Percentiles rank a stretch among this genome's conserved stretches.
These are phyloP conservation scores for Lenzites betulinus DNA, from an alignment of 768 basidiomycete genomes.

Conservation along the genomic window DNA sequence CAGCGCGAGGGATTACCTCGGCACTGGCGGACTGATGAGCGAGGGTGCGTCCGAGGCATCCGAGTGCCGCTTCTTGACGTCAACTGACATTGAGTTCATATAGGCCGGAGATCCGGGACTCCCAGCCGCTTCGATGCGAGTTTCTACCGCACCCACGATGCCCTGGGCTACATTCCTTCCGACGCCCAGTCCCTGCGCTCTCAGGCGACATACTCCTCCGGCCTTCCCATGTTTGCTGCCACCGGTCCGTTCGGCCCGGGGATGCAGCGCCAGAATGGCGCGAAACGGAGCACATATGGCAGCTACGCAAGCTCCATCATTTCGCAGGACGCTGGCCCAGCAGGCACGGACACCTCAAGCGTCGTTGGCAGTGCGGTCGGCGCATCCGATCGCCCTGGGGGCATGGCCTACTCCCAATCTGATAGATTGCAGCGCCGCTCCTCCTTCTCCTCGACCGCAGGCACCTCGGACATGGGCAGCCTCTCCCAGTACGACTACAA, in stretches of 20 bases:
- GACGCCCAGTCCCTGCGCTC: slow-evolving; percentile 96
- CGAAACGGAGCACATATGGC: slow-evolving; percentile 76
- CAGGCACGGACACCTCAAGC: slow-evolving; percentile 58
- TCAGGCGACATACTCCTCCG: slow-evolving; percentile 94
- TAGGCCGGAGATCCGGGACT: slow-evolving; percentile 77
- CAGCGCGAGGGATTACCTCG: slow-evolving; percentile 78
- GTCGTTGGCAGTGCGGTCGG: slow-evolving; percentile 56
- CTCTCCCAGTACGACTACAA: slow-evolving; percentile 81
- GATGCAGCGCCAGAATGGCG: slow-evolving; percentile 61
- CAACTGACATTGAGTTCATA: slow-evolving; percentile 19
- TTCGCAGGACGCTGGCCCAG: slow-evolving; percentile 84
- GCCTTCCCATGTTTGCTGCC: slow-evolving; percentile 78
- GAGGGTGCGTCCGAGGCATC: slow-evolving; percentile 48
- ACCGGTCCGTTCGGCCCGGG: slow-evolving; percentile 71
- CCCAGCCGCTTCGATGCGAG: slow-evolving; percentile 94
- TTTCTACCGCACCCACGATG: slow-evolving; percentile 95
- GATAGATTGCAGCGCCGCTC: slow-evolving; percentile 80
- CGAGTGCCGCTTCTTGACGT: slow-evolving; percentile 11
- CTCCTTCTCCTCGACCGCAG: slow-evolving; percentile 76
- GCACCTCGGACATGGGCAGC: slow-evolving; percentile 77
- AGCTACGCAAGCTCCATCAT: slow-evolving; percentile 90
- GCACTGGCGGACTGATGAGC: slow-evolving; percentile 41
- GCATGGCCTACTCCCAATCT: slow-evolving; percentile 86
- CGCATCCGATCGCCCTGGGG: slow-evolving; percentile 46
- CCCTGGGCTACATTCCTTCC: slow-evolving; percentile 90